Evolutionary conservation across 164 flowering plant species (phyloP), one percentile per base, ranked within the genome.

Genomic region (Chimonanthus praecox): DNA sequence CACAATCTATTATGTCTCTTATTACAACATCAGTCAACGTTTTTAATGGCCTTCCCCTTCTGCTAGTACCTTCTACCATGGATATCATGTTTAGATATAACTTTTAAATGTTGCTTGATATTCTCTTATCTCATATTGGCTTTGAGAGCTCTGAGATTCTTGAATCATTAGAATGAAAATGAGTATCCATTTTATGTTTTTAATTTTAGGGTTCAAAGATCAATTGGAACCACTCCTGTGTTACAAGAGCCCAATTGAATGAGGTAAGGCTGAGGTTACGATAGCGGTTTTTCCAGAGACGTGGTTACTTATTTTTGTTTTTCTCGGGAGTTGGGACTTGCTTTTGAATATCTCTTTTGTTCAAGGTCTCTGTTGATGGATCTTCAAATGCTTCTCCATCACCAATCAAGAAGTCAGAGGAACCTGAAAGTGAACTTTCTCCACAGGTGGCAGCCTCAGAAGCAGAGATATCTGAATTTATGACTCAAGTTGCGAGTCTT

Each of bases 401-500:
- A 69, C 75, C 6, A 74, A 72, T 58, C 68, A 77, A 20, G 80
- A 75, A 16, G 63, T 58, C 74, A n/a, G 73, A 72, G 18, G 82
- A 13, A 43, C 72, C 11, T 3, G 73, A 80, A 16, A 74, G 21
- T 49, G 81, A 71, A 66, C 46, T 81, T 10, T 68, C 70, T 44
- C 49, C 71, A 73, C 70, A 80, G 18, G 7, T 20, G 2, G 44
- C 16, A 3, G 54, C 71, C 68, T 70, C 85, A 33, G 87, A 85
- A 72, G 47, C 85, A 64, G 77, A 84, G 13, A 85, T 89, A 51
- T 78, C 87, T 8, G 84, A 77, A 44, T 85, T 89, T 78, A 84
- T 89, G 84, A n/a, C 77, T 47, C 86, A 87, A 87, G 91, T 88
- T 15, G 79, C 90, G 71, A 85, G 83, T 54, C 90, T 89, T 71